Conservation (phyloP, 2,329 filamentous ascomycete species). For the Stachybotrys chartarum region DNA sequence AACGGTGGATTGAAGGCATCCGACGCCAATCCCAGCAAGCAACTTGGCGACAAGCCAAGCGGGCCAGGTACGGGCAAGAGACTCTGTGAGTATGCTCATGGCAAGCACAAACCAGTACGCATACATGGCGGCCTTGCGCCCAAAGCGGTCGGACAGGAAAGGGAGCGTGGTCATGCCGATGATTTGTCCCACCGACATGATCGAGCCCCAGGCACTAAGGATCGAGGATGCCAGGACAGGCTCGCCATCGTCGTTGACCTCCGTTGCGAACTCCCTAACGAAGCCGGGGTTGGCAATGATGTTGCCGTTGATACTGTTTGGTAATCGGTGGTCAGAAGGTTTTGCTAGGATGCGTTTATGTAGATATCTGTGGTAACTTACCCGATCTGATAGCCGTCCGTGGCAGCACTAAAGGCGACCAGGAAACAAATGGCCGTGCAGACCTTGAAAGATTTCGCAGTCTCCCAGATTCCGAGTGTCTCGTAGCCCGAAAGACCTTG, state of each 20-base stretch:
- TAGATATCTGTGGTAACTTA: not conserved
- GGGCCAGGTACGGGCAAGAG: not conserved
- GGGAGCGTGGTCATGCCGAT: not conserved
- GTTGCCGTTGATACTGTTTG: not conserved
- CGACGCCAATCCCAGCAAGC: not conserved
- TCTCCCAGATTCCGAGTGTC: conserved; percentile 14
- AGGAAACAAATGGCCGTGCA: conserved; percentile 13
- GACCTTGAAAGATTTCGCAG: conserved; percentile 14
- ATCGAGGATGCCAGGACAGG: not conserved
- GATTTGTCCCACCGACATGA: not conserved
- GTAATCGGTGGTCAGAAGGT: not conserved
- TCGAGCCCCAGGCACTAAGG: not conserved
- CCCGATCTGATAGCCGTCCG: conserved; percentile 5
- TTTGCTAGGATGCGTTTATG: not conserved
- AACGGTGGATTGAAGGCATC: not conserved
- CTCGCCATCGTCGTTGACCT: not conserved
- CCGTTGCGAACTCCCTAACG: not conserved
- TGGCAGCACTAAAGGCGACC: conserved; percentile 14
- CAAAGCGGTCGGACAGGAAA: not conserved
- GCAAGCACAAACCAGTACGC: not conserved
- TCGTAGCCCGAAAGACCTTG: conserved; percentile 17
- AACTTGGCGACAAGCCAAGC: not conserved
- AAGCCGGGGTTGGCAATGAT: not conserved
- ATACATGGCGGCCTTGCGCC: not conserved
- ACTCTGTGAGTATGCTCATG: not conserved